Conservation (phyloP, 1,139 yeast species). For the Suhomyces panamericanus region DNA sequence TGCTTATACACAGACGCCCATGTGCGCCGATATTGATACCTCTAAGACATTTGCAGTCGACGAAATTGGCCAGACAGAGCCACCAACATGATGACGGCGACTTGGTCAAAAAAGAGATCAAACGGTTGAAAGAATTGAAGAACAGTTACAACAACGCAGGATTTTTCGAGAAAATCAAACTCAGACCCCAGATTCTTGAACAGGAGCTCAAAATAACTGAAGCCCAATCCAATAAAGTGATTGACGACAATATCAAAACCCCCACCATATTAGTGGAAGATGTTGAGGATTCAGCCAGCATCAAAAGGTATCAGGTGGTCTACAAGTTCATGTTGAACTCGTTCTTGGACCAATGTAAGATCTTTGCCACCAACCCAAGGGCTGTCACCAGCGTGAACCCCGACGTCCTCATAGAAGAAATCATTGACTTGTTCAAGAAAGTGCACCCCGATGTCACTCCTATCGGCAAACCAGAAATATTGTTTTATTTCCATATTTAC, state of each 20-base stretch:
- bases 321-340: slow-evolving; percentile 28
- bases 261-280: slow-evolving; percentile 24
- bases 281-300: slow-evolving; percentile 22
- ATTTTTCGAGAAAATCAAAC: slow-evolving; percentile 27
- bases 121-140: slow-evolving; percentile 23
- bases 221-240: slow-evolving; percentile 23
- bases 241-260: slow-evolving; percentile 20
- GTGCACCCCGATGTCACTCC: slow-evolving; percentile 23
- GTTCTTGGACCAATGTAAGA: slow-evolving; percentile 29
- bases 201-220: slow-evolving; percentile 29
- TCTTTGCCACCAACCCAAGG: slow-evolving; percentile 12
- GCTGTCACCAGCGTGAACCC: slow-evolving; percentile 20
- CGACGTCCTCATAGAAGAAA: slow-evolving; percentile 20
- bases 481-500: slow-evolving; percentile 30
- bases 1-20: slow-evolving; percentile 4
- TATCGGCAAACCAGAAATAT: slow-evolving; percentile 30
- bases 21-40: slow-evolving; percentile 3
- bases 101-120: slow-evolving; percentile 22
- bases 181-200: slow-evolving; percentile 26
- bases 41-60: slow-evolving; percentile 2
- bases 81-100: slow-evolving; percentile 11
- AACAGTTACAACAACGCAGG: slow-evolving; percentile 27
- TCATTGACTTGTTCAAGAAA: slow-evolving; percentile 24
- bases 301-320: slow-evolving; percentile 21
- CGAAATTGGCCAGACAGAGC: slow-evolving; percentile 1